Percentiles rank a stretch among this genome's conserved stretches.
Conservation (phyloP, 2,329 filamentous ascomycete species). For the Fusarium nygamai region DNA sequence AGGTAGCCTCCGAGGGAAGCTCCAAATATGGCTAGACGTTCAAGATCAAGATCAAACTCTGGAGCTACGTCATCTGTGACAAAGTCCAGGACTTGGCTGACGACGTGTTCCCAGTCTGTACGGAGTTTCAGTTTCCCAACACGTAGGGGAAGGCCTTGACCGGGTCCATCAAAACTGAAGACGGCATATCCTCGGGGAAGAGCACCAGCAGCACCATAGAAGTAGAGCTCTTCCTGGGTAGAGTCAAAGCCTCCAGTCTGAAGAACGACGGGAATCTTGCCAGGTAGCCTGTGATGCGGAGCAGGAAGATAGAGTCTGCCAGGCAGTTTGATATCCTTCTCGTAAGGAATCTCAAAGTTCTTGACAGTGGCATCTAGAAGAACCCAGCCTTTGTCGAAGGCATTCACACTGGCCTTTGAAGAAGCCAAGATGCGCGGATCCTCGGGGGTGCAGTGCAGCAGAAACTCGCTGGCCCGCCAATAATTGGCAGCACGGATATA, state of each 20-base stretch:
- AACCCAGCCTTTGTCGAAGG: constrained; percentile 42
- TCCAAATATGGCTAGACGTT: constrained; percentile 50
- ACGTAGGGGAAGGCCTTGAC: constrained; percentile 53
- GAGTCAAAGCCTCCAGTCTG: constrained; percentile 50
- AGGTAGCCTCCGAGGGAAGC: constrained; percentile 57
- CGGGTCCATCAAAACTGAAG: constrained; percentile 57
- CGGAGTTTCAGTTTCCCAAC: constrained; percentile 44
- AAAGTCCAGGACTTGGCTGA: constrained; percentile 46
- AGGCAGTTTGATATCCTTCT: constrained; percentile 46
- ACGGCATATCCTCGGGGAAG: constrained; percentile 53
- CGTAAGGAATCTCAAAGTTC: constrained; percentile 52
- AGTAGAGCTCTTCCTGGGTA: constrained; percentile 54
- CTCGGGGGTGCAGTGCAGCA: constrained; percentile 33
- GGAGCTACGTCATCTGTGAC: constrained; percentile 32
- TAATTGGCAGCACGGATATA: constrained; percentile 56
- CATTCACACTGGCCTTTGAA: background rate
- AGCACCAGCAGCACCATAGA: constrained; percentile 40
- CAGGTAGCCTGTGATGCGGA: constrained; percentile 20
- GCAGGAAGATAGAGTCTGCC: constrained; percentile 51
- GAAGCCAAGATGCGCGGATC: constrained; percentile 44
- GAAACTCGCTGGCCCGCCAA: constrained; percentile 49
- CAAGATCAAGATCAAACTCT: constrained; percentile 48
- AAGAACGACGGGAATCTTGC: constrained; percentile 51
- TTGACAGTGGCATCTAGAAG: constrained; percentile 44
- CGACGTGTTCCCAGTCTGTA: constrained; percentile 53